phyloP scores from a whole-genome alignment of 2,329 filamentous ascomycete genomes.

The Plenodomus biglobosus region DNA sequence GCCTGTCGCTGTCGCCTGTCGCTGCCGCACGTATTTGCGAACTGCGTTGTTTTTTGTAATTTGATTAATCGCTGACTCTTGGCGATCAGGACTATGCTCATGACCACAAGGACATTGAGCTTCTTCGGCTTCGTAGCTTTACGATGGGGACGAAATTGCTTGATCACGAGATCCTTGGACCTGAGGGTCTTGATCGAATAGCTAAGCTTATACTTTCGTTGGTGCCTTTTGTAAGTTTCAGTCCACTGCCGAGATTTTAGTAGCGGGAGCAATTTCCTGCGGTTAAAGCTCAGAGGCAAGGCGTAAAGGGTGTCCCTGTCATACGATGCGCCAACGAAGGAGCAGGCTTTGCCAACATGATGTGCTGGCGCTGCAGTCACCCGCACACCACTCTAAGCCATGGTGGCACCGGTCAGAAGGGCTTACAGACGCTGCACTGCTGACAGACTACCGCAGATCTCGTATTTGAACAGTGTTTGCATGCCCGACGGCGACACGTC shows the following conservation, averaged over 20 bases:
- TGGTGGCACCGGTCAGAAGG: conserved; percentile 2
- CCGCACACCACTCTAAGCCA: conserved; percentile 18
- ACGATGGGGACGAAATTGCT: conserved; percentile 68
- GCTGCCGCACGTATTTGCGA: neutral
- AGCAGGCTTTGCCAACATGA: conserved; percentile 14
- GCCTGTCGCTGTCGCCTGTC: neutral
- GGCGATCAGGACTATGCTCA: conserved; percentile 66
- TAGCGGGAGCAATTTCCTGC: neutral
- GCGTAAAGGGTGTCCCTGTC: conserved; percentile 19
- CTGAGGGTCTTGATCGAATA: conserved; percentile 66
- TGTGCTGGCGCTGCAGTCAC: conserved; percentile 42
- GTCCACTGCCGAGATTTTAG: neutral
- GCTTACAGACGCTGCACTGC: conserved; percentile 3
- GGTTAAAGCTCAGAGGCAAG: neutral
- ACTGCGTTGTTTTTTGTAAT: neutral
- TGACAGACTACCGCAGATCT: conserved; percentile 47
- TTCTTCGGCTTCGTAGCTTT: conserved; percentile 79
- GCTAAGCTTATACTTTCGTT: conserved; percentile 66
- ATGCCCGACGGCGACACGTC: conserved; percentile 50
- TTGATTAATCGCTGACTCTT: conserved; percentile 24
- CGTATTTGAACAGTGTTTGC: conserved; percentile 53
- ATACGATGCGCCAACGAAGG: conserved; percentile 14
- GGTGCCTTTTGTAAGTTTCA: conserved; percentile 73
- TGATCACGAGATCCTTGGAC: conserved; percentile 63
- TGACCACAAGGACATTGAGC: conserved; percentile 75